phyloP scores from a whole-genome alignment of 768 basidiomycete genomes.

The Termitomyces eurrhizus region DNA sequence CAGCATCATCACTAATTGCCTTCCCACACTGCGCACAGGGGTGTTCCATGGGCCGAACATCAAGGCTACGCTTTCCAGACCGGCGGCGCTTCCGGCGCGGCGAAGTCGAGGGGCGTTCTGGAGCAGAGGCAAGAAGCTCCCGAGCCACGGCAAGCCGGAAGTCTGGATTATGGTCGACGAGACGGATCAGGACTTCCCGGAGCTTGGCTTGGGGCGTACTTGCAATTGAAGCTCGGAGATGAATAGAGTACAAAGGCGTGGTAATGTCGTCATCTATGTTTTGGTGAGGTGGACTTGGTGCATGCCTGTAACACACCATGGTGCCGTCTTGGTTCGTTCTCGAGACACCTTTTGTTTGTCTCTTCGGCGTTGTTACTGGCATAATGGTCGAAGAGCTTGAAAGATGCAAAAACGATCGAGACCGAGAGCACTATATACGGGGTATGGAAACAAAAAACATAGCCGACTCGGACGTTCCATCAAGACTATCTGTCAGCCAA shows the following conservation, averaged over 20 bases:
- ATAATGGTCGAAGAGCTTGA: constrained; percentile 1
- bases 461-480: background rate
- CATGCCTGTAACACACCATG: constrained; percentile 12
- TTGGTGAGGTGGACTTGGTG: background rate
- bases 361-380: constrained; percentile 1
- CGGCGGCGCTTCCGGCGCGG: constrained; percentile 13
- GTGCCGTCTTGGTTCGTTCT: background rate
- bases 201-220: constrained; percentile 33
- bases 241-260: constrained; percentile 10
- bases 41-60: constrained; percentile 2
- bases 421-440: constrained; percentile 5
- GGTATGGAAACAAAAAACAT: constrained; percentile 1
- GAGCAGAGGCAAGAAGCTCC: constrained; percentile 25
- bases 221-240: constrained; percentile 32
- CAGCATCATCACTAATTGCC: constrained; percentile 8
- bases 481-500: background rate
- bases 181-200: constrained; percentile 33
- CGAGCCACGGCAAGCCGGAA: constrained; percentile 36
- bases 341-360: background rate
- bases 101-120: constrained; percentile 7
- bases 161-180: constrained; percentile 30
- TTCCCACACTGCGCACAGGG: constrained; percentile 20
- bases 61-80: constrained; percentile 12
- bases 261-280: constrained; percentile 6
- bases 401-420: background rate